Base-by-base conservation (phyloP, 2,329 filamentous ascomycete genomes). In the Stemphylium lycopersici region DNA sequence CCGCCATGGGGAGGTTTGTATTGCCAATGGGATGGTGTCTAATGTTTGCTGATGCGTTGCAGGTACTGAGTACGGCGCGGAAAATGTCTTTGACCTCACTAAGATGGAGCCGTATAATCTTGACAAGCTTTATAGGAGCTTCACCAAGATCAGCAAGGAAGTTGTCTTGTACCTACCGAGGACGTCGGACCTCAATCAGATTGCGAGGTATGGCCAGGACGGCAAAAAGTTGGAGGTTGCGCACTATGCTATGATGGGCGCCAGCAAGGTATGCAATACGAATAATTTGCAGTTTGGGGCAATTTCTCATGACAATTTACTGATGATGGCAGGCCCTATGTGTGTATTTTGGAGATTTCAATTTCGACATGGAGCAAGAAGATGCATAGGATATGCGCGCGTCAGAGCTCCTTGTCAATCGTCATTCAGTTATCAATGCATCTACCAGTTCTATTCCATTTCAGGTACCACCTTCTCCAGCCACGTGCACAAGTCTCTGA, bases 241-340 rank as follows among this genome's bases (percentile, higher is more conserved):
- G 4, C 95, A 99, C 78, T 98, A 98, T 72, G 96, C 93, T 70
- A 90, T 96, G 79, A 83, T 90, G 65, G 91, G 92, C 11, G 90
- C 90, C 6, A 97, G 93, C 75, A 97, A 97, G 77, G 90, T 88
- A 48, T 76, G 65, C 15, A 2, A 18, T n/a, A 16, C 3, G 16
- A 2, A 10, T 8, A 13, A 2, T 2, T 8, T 18, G 2, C 4
- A 6, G 2, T 39, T 22, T 15, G 11, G 36, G 22, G 10, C 7
- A 11, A 11, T 29, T 29, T 11, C 6, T 29, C 8, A n/a, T 7
- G 24, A 10, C 11, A 13, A 22, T 20, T 12, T 37, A 20, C 12
- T 55, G 24, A 42, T 29, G 7, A 20, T 10, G n/a, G 7, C 20
- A 78, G 76, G 84, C 84, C 18, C 70, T 87, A 24, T 87, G 84